Conservation (phyloP, 2,329 filamentous ascomycete species). For the Metarhizium guizhouense region DNA sequence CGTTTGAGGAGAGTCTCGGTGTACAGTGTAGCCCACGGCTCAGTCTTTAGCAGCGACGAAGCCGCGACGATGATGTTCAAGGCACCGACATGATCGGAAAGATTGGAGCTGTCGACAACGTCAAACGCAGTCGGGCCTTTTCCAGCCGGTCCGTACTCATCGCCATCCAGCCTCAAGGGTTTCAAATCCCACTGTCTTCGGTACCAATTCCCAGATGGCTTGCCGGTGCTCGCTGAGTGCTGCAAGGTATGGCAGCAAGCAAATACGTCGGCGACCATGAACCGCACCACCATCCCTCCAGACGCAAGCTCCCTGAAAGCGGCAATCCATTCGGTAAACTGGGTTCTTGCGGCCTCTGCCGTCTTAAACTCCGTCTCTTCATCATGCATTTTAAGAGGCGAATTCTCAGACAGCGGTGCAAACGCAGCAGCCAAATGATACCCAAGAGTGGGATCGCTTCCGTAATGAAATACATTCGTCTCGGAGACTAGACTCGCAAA, state of each 20-base stretch:
- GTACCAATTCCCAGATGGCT: slow-evolving; percentile 30
- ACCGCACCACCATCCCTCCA: slow-evolving; percentile 31
- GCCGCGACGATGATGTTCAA: slow-evolving; percentile 32
- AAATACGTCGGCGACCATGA: slow-evolving; percentile 38
- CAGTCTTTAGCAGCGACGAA: slow-evolving; percentile 34
- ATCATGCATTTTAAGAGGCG: too few species aligned
- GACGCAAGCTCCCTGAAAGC: slow-evolving; percentile 19
- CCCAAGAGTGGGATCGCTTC: too few species aligned
- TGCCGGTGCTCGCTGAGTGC: slow-evolving; percentile 19
- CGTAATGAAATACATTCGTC: too few species aligned
- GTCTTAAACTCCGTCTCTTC: too few species aligned
- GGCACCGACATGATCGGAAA: slow-evolving; percentile 29
- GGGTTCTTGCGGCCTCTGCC: too few species aligned
- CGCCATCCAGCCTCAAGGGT: slow-evolving; percentile 30
- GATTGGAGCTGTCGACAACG: slow-evolving; percentile 44
- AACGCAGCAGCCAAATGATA: too few species aligned
- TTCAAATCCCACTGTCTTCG: slow-evolving; percentile 29
- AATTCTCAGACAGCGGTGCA: too few species aligned
- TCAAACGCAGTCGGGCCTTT: slow-evolving; percentile 37
- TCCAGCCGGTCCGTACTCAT: slow-evolving; percentile 26
- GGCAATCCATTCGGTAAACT: too few species aligned
- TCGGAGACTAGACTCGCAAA: slow-evolving; percentile 18
- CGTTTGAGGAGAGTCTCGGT: slow-evolving; percentile 35
- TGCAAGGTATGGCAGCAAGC: slow-evolving; percentile 44
- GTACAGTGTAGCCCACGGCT: slow-evolving; percentile 36